These are phyloP conservation scores for Besnoitia besnoiti DNA, from an alignment of 169 alveolate genomes.

Conservation along the genomic window DNA sequence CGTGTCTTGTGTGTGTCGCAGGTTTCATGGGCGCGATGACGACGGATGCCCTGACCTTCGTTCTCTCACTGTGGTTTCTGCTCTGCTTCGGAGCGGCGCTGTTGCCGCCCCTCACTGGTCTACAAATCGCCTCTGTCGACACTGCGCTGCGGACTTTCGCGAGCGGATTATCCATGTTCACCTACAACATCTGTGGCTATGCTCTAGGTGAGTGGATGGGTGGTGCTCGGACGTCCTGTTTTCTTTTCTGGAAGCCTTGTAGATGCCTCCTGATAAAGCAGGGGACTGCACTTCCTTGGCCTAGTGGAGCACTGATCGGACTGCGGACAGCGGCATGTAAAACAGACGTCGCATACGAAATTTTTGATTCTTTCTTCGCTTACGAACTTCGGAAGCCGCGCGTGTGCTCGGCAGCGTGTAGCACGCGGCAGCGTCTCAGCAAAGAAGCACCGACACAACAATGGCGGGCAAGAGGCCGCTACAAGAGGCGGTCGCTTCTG, in stretches of 20 bases:
- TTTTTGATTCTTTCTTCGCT: too few species aligned
- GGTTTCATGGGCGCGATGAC: conserved; percentile 54
- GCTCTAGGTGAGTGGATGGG: conserved; percentile 36
- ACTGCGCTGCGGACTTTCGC: conserved; percentile 62
- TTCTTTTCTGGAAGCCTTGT: not conserved
- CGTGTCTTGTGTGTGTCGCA: not conserved
- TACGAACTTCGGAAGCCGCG: too few species aligned
- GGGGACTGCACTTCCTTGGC: not conserved
- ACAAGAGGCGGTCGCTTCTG: too few species aligned
- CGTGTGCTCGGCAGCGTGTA: too few species aligned
- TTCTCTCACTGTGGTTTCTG: conserved; percentile 54
- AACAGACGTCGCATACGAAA: not conserved
- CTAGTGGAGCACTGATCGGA: not conserved
- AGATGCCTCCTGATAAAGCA: not conserved
- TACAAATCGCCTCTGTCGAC: conserved; percentile 57
- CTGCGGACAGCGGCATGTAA: not conserved
- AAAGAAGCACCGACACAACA: too few species aligned
- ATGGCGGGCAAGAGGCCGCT: too few species aligned
- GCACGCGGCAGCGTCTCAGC: too few species aligned
- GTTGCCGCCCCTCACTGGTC: conserved; percentile 64
- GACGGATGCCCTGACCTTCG: conserved; percentile 18
- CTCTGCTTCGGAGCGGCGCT: conserved; percentile 66
- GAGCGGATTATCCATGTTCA: conserved; percentile 66
- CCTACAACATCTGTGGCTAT: conserved; percentile 65
- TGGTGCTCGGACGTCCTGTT: not conserved